Conservation (phyloP, 352 stramenopile genomes). For the Plasmopara muralis region DNA sequence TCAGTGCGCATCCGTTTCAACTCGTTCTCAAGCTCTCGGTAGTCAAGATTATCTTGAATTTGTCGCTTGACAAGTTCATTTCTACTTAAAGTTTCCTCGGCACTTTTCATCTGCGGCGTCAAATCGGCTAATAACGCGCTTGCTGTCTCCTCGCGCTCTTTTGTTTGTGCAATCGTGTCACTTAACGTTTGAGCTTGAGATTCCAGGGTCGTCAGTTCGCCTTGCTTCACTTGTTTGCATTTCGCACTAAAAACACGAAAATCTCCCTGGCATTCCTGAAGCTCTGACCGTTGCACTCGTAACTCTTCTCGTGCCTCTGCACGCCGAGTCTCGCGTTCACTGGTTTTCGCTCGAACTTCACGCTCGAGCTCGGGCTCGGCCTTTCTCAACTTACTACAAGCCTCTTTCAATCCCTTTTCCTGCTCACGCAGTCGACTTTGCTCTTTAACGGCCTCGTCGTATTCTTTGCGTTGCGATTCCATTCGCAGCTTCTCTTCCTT, state of each 20-base stretch:
- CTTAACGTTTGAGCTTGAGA: slow-evolving; percentile 34
- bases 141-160: slow-evolving; percentile 34
- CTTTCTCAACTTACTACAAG: slow-evolving; percentile 29
- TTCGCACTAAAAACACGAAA: slow-evolving; percentile 39
- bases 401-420: slow-evolving; percentile 53
- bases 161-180: slow-evolving; percentile 35
- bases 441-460: slow-evolving; percentile 44
- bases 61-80: slow-evolving; percentile 60
- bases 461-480: slow-evolving; percentile 45
- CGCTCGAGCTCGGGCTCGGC: slow-evolving; percentile 36
- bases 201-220: slow-evolving; percentile 36
- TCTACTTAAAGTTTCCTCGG: slow-evolving; percentile 32
- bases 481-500: slow-evolving; percentile 48
- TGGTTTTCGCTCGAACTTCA: slow-evolving; percentile 37
- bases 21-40: slow-evolving; percentile 47
- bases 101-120: slow-evolving; percentile 37
- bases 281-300: slow-evolving; percentile 24
- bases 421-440: slow-evolving; percentile 46
- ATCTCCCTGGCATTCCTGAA: slow-evolving; percentile 40
- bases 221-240: slow-evolving; percentile 30
- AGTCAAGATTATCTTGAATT: slow-evolving; percentile 75
- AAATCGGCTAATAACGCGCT: slow-evolving; percentile 40
- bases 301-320: slow-evolving; percentile 22
- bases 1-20: slow-evolving; percentile 31
- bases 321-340: slow-evolving; percentile 34